Conservation (phyloP, 2,329 filamentous ascomycete genomes). For the Pyrenophora graminea region DNA sequence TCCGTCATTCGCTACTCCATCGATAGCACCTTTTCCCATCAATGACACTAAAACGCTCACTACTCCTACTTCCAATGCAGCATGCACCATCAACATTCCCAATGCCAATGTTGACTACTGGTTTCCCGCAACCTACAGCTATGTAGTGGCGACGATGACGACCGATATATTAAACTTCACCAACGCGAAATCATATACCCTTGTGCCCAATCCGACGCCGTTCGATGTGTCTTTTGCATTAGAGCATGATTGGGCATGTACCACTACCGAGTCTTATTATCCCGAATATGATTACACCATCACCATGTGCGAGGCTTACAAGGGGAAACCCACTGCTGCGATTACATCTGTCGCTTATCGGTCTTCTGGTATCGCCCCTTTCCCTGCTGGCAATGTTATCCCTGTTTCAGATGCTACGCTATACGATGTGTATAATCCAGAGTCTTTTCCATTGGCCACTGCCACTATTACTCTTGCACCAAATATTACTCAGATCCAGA, state of each 20-base stretch:
- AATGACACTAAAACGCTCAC: conserved; percentile 1
- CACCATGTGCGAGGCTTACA: conserved; percentile 31
- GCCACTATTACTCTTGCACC: conserved; percentile 30
- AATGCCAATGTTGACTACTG: conserved; percentile 41
- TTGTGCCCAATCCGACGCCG: conserved; percentile 26
- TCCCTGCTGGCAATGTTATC: conserved; percentile 31
- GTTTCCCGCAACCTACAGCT: conserved; percentile 36
- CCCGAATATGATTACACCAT: conserved; percentile 27
- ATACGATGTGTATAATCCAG: conserved; percentile 20
- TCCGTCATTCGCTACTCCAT: conserved; percentile 1
- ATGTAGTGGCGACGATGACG: conserved; percentile 26
- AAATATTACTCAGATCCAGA: conserved; percentile 28
- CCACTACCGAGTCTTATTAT: conserved; percentile 26
- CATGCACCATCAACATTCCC: conserved; percentile 43
- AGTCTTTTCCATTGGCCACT: conserved; percentile 25
- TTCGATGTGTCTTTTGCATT: conserved; percentile 36
- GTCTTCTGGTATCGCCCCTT: conserved; percentile 22
- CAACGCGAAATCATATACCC: conserved; percentile 20
- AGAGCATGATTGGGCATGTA: conserved; percentile 26
- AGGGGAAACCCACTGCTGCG: conserved; percentile 37
- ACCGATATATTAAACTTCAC: conserved; percentile 24
- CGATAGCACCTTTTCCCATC: not conserved
- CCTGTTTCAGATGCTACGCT: conserved; percentile 16
- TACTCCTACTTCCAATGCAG: conserved; percentile 18
- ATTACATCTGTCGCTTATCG: conserved; percentile 36